Base-by-base conservation (phyloP, 345 rosid species). In the Limnanthes douglasii region DNA sequence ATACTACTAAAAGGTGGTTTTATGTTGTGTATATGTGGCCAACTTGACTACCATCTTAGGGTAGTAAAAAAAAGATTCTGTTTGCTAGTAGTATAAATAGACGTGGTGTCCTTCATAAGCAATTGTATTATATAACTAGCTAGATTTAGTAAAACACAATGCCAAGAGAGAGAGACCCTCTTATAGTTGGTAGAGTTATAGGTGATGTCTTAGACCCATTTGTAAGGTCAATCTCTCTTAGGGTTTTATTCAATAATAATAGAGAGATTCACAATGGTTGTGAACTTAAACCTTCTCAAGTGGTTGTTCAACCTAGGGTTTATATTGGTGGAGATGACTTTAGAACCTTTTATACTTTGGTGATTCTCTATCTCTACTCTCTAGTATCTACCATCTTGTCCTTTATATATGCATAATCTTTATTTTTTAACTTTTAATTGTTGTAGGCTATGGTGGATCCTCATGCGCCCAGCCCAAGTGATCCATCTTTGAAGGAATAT, bases 391-490 rank as follows among this genome's bases (percentile, higher is more conserved):
- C 10, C 18, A 11, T 1, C 18, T 37, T 6, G 18, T 45, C 2
- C 4, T 28, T 3, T 11, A 1, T 6, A 19, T 24, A 31, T 31
- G 14, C 15, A 31, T 31, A 31, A 5, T 15, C 18, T n/a, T 4
- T 15, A 1, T 10, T 6, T 15, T 16, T 11, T 4, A 5, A n/a
- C 0, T 23, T 6, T 8, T 22, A 22, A 3, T 26, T 26, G 7
- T 15, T 44, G 41, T 51, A 77, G 78, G 72, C 70, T 13, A 67
- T 78, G 88, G 78, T 73, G 18, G 88, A 78, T 43, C 82, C 88
- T 18, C 82, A 78, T 48, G 76, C 88, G 3, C 82, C 88, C 14
- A 78, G 73, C 54, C 82, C 88, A 8, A 73, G 88, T 36, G 69
- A 73, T 16, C 88, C 82, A 1, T 44, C 13, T 46, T 59, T 70